Base-by-base conservation (phyloP, 2,329 filamentous ascomycete species). In the Raffaelea ambrosiae region DNA sequence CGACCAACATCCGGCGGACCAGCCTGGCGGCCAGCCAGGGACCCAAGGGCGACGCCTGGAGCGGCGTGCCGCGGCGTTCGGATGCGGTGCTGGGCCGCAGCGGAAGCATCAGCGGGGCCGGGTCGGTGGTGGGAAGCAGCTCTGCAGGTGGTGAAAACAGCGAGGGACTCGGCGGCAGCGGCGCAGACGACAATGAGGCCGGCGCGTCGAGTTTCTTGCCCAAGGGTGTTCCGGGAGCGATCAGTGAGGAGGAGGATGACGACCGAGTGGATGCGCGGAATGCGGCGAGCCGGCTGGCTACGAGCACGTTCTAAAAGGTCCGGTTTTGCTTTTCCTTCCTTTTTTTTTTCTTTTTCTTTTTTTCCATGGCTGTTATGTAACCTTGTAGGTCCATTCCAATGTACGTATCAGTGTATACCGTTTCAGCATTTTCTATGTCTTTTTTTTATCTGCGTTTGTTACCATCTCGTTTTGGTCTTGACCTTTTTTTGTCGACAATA, bases 11-110 rank as follows among this genome's bases (percentile, higher is more conserved):
- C 51, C 80, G 93, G 47, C 81, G 91, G 52, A 68, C 83, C 22
- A 91, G 81, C 64, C 68, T 96, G 55, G 86, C 87, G 16, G 86
- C 87, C 42, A 93, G 86, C 59, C 93, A 98, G 67, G 93, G 93
- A 0, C 91, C 93, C 44, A 95, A 95, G 69, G 93, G 93, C n/a
- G 93, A 98, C 65, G 85, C 93, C 16, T 98, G 93, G 93, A 95
- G 88, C 59, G 93, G 93, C 49, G 89, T 96, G 23, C 88, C 90
- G 33, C 79, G 93, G 52, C 79, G 87, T 48, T 81, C 83, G 26
- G 58, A 54, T 26, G 88, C 95, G 57, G 83, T 82, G n/a, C 84
- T 78, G 59, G 77, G 89, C 57, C 90, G 83, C 61, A 88, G 85
- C 48, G 82, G 84, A 43, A 86, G 81, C 61, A 69, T 83, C 10